These are phyloP conservation scores for Selaginella moellendorffii DNA, from an alignment of 75 land plant species.

Conservation along the genomic window DNA sequence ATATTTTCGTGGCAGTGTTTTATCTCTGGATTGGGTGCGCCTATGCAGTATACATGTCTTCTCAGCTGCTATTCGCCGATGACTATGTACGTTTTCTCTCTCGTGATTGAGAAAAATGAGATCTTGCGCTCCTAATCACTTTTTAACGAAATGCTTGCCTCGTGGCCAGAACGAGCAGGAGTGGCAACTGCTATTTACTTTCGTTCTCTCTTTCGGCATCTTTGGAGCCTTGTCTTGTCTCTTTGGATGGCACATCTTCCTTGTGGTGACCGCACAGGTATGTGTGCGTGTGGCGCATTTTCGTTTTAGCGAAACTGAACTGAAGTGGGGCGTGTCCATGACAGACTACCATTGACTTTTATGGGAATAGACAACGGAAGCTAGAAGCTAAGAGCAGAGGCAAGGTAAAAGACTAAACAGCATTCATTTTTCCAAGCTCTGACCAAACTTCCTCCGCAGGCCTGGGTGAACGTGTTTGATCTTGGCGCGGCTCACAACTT, in stretches of 20 bases:
- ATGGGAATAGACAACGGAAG: slow-evolving; percentile 13
- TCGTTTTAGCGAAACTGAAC: neutral
- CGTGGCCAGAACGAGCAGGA: neutral
- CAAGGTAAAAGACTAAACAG: slow-evolving; percentile 4
- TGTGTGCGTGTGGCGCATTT: neutral
- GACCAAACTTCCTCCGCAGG: neutral
- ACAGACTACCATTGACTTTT: slow-evolving; percentile 29
- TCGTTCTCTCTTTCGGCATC: slow-evolving; percentile 22
- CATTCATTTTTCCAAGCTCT: neutral
- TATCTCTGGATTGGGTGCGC: slow-evolving; percentile 26
- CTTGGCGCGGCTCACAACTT: slow-evolving; percentile 17
- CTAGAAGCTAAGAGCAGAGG: slow-evolving; percentile 17
- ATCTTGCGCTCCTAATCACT: neutral
- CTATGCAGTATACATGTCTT: slow-evolving; percentile 20
- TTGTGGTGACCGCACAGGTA: slow-evolving; percentile 26
- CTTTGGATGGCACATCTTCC: slow-evolving; percentile 21
- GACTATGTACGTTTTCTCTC: neutral
- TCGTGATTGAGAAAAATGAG: neutral
- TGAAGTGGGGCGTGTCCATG: neutral
- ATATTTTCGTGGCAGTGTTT: slow-evolving; percentile 13
- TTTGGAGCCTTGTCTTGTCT: slow-evolving; percentile 18
- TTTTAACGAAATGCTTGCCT: no score
- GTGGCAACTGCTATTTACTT: slow-evolving; percentile 14
- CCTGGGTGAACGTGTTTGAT: slow-evolving; percentile 14
- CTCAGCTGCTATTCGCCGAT: slow-evolving; percentile 13